Evolutionary conservation across 768 basidiomycete genomes (phyloP), one percentile per base, ranked within the genome.

Genomic region (Trametes villosa): DNA sequence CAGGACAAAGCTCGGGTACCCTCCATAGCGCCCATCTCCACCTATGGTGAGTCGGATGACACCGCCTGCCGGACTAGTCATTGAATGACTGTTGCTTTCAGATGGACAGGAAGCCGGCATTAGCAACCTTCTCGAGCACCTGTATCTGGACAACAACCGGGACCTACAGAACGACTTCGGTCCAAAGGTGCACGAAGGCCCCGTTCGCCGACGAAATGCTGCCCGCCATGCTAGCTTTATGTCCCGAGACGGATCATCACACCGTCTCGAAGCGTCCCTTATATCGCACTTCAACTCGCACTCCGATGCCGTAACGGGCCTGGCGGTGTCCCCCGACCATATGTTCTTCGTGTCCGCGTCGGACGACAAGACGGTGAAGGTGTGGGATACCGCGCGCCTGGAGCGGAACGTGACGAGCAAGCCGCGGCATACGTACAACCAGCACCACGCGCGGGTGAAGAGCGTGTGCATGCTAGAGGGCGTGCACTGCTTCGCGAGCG

Each of bases 361-460:
- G 0, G 88, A 98, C 63, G 96, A 98, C 74, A 92, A 92, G 77
- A 95, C 92, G 0, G 87, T 96, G 69, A 96, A 94, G 72, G 81
- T 92, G 41, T 97, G 94, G 94, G 91, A 94, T 65, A 90, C 94
- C 1, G 91, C 92, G 9, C 81, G 94, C n/a, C 79, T 98, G 45
- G 96, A 98, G 70, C 83, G 96, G 57, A 98, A 94, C 73, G 92
- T 97, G 18, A 93, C 95, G 22, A 89, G 90, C 71, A 92, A 92
- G 77, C 77, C 75, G 67, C 57, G 80, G 59, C 69, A 77, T 41
- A 77, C 77, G 34, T 79, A 81, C 61, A 77, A 78, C n/a, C 83
- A 87, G 49, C 85, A 89, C 67, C 86, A 92, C 66, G 88, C 90
- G 0, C 81, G 82, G 18, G 77, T 89, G 41, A 84, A 85, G 57